phyloP scores from a whole-genome alignment of 2,329 filamentous ascomycete species.

The Fusarium neocosmosporiellum region DNA sequence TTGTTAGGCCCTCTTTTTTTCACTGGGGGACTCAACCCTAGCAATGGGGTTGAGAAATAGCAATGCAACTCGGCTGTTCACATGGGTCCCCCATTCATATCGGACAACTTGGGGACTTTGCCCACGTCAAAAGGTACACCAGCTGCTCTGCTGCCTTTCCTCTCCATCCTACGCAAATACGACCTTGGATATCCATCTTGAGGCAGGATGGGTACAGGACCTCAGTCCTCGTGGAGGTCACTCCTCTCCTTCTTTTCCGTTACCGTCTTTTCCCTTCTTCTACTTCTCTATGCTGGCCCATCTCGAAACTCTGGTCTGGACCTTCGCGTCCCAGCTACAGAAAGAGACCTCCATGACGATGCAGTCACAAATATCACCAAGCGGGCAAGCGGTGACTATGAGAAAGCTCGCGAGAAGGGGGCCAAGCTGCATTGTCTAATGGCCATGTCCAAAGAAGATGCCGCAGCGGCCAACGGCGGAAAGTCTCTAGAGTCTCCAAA shows the following conservation, averaged over 20 bases:
- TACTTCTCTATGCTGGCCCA: background rate
- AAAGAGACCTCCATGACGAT: background rate
- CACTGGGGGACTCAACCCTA: background rate
- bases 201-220: background rate
- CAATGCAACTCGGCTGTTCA: background rate
- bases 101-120: background rate
- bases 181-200: background rate
- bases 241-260: background rate
- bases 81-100: background rate
- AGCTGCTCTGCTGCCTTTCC: background rate
- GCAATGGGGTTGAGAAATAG: background rate
- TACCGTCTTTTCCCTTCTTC: background rate
- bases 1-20: background rate
- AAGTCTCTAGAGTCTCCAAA: too few species aligned
- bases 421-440: background rate
- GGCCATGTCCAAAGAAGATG: conserved; percentile 2
- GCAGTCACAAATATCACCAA: conserved; percentile 2
- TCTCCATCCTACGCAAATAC: background rate
- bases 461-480: too few species aligned
- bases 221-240: conserved; percentile 1
- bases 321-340: background rate
- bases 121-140: background rate
- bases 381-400: background rate
- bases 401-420: background rate
- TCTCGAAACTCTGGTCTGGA: background rate